Conservation (phyloP, 225 moss, liverwort and hornwort genomes). For the Physcomitrellopsis africana region DNA sequence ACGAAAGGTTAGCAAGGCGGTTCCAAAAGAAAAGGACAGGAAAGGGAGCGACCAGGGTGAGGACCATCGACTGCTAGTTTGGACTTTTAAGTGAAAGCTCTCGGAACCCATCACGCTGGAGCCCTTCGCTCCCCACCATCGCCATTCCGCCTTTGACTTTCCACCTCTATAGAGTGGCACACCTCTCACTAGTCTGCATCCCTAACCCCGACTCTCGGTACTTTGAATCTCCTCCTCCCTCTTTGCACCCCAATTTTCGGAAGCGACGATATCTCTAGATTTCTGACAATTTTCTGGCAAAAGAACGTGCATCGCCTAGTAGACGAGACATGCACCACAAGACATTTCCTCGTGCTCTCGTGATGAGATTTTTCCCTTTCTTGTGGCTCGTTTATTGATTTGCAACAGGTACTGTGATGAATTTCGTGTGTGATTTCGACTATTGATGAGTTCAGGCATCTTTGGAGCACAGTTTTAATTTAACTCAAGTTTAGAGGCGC, state of each 20-base stretch:
- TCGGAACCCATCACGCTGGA: slow-evolving; percentile 19
- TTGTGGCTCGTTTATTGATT: too few relatives aligned
- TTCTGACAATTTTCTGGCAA: too few relatives aligned
- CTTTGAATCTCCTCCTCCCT: background rate
- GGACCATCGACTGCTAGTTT: slow-evolving; percentile 15
- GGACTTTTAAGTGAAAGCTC: slow-evolving; percentile 44
- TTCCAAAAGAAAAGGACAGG: slow-evolving; percentile 48
- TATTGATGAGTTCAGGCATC: too few relatives aligned
- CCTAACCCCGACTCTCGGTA: slow-evolving; percentile 13
- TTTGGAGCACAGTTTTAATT: too few relatives aligned
- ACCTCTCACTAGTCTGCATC: background rate
- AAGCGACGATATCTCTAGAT: too few relatives aligned
- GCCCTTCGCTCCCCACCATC: slow-evolving; percentile 8
- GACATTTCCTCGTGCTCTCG: background rate
- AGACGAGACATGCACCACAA: background rate
- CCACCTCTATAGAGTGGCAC: too few relatives aligned
- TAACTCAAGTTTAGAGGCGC: too few relatives aligned
- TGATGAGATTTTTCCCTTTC: too few relatives aligned
- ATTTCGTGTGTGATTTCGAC: too few relatives aligned
- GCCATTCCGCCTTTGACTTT: slow-evolving; percentile 34
- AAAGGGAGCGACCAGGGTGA: slow-evolving; percentile 37
- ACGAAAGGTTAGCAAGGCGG: slow-evolving; percentile 45
- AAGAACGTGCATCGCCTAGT: background rate
- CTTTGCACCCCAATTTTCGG: background rate
- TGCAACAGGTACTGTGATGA: too few relatives aligned